Conservation (phyloP, 129 eudicot species). For the Gnaphalium uliginosum region DNA sequence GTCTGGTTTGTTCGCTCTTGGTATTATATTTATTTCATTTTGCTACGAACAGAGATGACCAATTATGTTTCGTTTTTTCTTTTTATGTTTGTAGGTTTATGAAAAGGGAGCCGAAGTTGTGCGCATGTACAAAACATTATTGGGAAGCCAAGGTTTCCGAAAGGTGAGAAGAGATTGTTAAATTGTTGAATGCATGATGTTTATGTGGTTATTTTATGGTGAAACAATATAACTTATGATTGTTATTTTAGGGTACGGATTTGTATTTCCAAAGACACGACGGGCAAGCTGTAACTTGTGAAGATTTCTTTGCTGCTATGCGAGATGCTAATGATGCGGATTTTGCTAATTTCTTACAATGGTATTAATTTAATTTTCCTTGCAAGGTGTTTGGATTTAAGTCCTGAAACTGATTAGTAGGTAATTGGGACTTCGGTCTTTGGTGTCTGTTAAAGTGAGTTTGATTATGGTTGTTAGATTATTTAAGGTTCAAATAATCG, state of each 20-base stretch:
- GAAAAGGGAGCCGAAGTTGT: constrained; percentile 99
- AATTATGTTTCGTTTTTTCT: constrained; percentile 16
- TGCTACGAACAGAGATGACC: constrained; percentile 2
- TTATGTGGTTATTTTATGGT: constrained; percentile 10
- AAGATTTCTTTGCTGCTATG: constrained; percentile 96
- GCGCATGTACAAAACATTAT: constrained; percentile 91
- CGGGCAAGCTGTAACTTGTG: constrained; percentile 98
- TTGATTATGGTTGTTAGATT: no score
- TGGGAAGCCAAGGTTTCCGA: constrained; percentile 83
- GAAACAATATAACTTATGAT: background rate
- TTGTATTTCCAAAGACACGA: constrained; percentile 91
- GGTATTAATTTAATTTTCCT: constrained; percentile 42
- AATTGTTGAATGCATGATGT: background rate
- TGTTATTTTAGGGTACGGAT: constrained; percentile 69
- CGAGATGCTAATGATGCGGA: constrained; percentile 87
- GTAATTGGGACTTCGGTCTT: no score
- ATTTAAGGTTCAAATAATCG: no score
- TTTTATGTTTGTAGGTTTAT: constrained; percentile 63
- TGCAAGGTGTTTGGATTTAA: background rate
- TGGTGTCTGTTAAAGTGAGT: no score
- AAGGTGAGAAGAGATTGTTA: constrained; percentile 49
- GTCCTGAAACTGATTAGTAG: background rate
- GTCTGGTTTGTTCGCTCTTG: background rate
- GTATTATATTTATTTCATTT: background rate
- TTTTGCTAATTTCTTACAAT: constrained; percentile 81